phyloP scores from a whole-genome alignment of 2,329 filamentous ascomycete genomes.

The Podosphaera xanthii region DNA sequence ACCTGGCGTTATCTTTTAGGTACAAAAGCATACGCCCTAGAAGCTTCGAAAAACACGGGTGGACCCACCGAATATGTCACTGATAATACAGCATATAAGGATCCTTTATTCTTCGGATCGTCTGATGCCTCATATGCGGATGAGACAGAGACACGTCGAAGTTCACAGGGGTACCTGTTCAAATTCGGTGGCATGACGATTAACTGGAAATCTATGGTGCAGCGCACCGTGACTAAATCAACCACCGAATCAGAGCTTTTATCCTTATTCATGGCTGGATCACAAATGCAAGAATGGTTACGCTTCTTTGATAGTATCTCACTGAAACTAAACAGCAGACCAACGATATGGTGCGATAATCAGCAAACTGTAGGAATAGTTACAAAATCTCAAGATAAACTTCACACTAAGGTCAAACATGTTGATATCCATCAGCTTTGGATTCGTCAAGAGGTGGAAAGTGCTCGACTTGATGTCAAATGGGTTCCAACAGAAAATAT shows the following conservation, averaged over 20 bases:
- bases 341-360: neutral
- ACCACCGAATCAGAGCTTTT: neutral
- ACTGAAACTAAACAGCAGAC: neutral
- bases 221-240: too few relatives aligned
- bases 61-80: neutral
- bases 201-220: neutral
- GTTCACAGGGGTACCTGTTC: neutral
- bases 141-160: neutral
- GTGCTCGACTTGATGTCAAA: neutral
- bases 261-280: neutral
- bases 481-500: neutral
- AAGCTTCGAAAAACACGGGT: neutral
- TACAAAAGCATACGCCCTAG: neutral
- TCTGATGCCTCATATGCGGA: too few relatives aligned
- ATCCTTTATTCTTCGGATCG: neutral
- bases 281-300: neutral
- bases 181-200: neutral
- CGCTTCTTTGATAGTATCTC: neutral
- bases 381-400: neutral
- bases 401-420: neutral
- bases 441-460: neutral
- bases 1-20: too few relatives aligned
- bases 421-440: conserved; percentile 1
- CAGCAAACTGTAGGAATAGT: neutral
- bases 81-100: neutral